phyloP scores from a whole-genome alignment of 768 basidiomycete genomes.

The Paxillus rubicundulus region DNA sequence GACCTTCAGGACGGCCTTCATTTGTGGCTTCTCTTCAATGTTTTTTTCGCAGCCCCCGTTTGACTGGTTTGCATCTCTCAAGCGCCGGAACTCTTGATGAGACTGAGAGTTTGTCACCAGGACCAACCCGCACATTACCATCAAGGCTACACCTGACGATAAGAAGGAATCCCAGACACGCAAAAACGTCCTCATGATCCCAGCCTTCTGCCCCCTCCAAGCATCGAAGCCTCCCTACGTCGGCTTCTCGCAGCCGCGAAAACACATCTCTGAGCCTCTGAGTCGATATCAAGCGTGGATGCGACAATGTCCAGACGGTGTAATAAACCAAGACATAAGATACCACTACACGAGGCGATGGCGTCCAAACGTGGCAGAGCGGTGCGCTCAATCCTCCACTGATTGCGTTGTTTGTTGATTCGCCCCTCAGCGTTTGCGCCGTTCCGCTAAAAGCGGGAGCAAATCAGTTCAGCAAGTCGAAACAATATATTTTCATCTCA shows the following conservation, averaged over 20 bases:
- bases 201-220: constrained; percentile 41
- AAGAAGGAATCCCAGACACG: constrained; percentile 36
- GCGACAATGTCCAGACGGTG: constrained; percentile 25
- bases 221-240: constrained; percentile 22
- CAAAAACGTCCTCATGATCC: constrained; percentile 38
- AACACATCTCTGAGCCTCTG: constrained; percentile 44
- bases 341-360: constrained; percentile 58
- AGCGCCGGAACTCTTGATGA: not conserved
- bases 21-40: constrained; percentile 4
- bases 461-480: constrained; percentile 47
- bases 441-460: constrained; percentile 53
- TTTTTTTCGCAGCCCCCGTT: constrained; percentile 49
- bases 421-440: constrained; percentile 42
- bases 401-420: not conserved
- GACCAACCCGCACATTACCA: constrained; percentile 53
- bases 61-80: constrained; percentile 52
- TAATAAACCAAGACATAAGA: constrained; percentile 33
- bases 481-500: not conserved
- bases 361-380: constrained; percentile 44
- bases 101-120: constrained; percentile 31
- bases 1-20: constrained; percentile 25
- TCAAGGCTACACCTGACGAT: constrained; percentile 35
- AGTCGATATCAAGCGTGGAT: constrained; percentile 43
- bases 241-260: constrained; percentile 46
- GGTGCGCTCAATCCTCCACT: constrained; percentile 33